phyloP scores from a whole-genome alignment of 2,329 filamentous ascomycete genomes.

The Graphilbum fragrans region DNA sequence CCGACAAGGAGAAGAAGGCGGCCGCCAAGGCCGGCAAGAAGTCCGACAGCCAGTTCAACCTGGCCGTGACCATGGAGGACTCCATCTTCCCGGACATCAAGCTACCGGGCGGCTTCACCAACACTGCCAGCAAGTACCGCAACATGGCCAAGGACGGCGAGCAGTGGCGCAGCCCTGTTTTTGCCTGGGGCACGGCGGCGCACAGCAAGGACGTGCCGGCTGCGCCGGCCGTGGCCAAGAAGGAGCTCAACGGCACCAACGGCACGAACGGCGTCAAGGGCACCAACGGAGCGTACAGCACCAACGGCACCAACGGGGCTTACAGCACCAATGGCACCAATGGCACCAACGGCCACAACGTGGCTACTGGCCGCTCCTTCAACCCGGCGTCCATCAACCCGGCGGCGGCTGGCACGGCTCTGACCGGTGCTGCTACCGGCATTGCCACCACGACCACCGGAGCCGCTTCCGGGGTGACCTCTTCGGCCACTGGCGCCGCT shows the following conservation, averaged over 20 bases:
- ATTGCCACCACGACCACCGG: not conserved
- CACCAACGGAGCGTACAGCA: not conserved
- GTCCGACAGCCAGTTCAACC: conserved; percentile 54
- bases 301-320: conserved; percentile 10
- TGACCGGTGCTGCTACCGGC: not conserved
- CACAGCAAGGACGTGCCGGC: conserved; percentile 61
- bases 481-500: not conserved
- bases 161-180: conserved; percentile 89
- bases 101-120: conserved; percentile 77
- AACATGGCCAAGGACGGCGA: conserved; percentile 80
- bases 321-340: not conserved
- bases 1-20: conserved; percentile 69
- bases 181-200: conserved; percentile 68
- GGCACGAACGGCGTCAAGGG: not conserved
- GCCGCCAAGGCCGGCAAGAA: conserved; percentile 26
- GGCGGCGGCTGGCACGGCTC: not conserved
- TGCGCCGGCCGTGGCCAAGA: conserved; percentile 37
- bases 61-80: conserved; percentile 77
- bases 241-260: conserved; percentile 16
- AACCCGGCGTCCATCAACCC: not conserved
- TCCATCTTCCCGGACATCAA: conserved; percentile 80
- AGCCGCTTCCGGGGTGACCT: not conserved
- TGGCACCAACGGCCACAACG: not conserved
- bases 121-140: conserved; percentile 89
- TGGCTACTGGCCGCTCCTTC: not conserved